These are phyloP conservation scores for Penicillium bialowiezense DNA, from an alignment of 495 filamentous ascomycete genomes.

Conservation along the genomic window DNA sequence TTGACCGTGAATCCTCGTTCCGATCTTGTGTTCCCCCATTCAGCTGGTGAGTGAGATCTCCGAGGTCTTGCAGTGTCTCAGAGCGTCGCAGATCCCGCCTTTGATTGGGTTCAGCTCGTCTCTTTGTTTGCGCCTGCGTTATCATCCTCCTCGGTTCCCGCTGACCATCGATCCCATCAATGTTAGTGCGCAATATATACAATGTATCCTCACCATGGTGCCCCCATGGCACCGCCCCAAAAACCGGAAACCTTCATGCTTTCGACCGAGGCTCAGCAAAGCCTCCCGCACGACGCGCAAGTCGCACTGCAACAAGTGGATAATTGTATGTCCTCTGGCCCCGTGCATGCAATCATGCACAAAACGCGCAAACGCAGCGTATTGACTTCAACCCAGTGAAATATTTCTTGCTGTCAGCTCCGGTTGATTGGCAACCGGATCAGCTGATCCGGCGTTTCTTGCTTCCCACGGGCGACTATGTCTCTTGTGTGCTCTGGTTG, in stretches of 20 bases:
- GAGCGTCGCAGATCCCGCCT: slow-evolving; percentile 1
- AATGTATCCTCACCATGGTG: slow-evolving; percentile 53
- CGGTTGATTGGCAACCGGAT: slow-evolving; percentile 95
- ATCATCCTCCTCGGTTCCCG: slow-evolving; percentile 15
- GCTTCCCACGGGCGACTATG: slow-evolving; percentile 95
- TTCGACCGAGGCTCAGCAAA: slow-evolving; percentile 92
- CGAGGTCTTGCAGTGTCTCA: slow-evolving; percentile 10
- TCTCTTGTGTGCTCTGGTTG: slow-evolving; percentile 95
- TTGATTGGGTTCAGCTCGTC: not conserved
- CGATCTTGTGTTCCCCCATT: slow-evolving; percentile 2
- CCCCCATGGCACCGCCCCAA: slow-evolving; percentile 68
- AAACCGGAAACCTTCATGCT: slow-evolving; percentile 99
- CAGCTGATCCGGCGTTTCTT: slow-evolving; percentile 96
- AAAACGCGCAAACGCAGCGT: not conserved
- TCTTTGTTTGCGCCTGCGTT: slow-evolving; percentile 19
- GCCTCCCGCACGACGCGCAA: slow-evolving; percentile 92
- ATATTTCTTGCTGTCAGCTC: slow-evolving; percentile 98
- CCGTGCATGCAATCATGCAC: not conserved
- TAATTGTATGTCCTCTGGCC: slow-evolving; percentile 68
- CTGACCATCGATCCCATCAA: slow-evolving; percentile 7
- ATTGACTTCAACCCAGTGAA: slow-evolving; percentile 64
- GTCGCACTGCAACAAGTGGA: slow-evolving; percentile 98
- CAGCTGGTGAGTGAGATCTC: slow-evolving; percentile 6
- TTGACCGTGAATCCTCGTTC: slow-evolving; percentile 7
- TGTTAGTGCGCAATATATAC: slow-evolving; percentile 12